Evolutionary conservation across 2,329 filamentous ascomycete species (phyloP).

Genomic region (Penicillium sp.): DNA sequence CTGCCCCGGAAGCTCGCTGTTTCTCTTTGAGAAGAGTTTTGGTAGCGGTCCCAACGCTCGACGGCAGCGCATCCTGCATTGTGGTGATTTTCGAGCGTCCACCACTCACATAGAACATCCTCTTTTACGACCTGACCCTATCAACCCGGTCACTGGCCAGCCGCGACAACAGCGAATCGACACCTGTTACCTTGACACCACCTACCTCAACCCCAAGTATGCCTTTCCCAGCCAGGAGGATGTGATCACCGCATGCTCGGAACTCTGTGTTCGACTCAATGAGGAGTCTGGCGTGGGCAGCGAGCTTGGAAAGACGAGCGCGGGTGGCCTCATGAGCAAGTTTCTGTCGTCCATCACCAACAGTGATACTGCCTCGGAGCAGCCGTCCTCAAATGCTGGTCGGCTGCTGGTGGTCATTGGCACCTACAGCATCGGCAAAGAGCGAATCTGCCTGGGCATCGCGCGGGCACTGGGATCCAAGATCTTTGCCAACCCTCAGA

Average conservation of each 20-base stretch:
- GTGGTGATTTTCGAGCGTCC: slow-evolving; percentile 93
- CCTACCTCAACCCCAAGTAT: slow-evolving; percentile 93
- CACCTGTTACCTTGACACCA: slow-evolving; percentile 95
- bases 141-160: slow-evolving; percentile 71
- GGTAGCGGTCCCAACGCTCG: slow-evolving; percentile 62
- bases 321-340: slow-evolving; percentile 62
- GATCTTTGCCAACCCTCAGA: slow-evolving; percentile 82
- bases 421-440: slow-evolving; percentile 97
- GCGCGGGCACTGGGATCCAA: slow-evolving; percentile 82
- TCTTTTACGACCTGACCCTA: slow-evolving; percentile 71
- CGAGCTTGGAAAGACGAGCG: slow-evolving; percentile 57
- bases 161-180: slow-evolving; percentile 83
- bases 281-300: slow-evolving; percentile 62
- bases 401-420: slow-evolving; percentile 89
- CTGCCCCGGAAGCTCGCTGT: slow-evolving; percentile 91
- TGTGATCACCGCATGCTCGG: slow-evolving; percentile 83
- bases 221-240: slow-evolving; percentile 87
- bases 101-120: slow-evolving; percentile 81
- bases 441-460: slow-evolving; percentile 91
- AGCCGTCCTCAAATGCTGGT: slow-evolving; percentile 50
- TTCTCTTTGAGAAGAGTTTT: slow-evolving; percentile 80
- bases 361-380: slow-evolving; percentile 22
- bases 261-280: slow-evolving; percentile 78
- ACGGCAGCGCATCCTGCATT: slow-evolving; percentile 82
- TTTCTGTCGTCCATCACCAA: slow-evolving; percentile 57